Evolutionary conservation across 129 eudicot genomes (phyloP).

Genomic region (Flaveria bidentis): DNA sequence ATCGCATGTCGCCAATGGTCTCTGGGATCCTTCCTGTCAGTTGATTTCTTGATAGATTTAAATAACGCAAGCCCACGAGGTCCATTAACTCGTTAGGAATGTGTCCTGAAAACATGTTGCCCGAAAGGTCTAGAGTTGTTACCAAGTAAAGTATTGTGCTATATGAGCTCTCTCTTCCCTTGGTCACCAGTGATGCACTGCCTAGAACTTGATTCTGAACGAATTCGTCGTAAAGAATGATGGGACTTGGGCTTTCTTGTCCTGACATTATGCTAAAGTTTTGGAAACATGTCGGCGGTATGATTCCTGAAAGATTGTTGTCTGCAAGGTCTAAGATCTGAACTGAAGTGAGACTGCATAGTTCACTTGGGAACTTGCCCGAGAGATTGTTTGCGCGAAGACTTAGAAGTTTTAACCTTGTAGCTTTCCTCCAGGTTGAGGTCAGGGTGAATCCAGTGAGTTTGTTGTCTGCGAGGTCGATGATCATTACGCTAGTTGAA

Average conservation of each 20-base stretch:
- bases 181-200: slow-evolving; percentile 20
- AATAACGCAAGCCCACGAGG: slow-evolving; percentile 15
- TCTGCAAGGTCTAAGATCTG: slow-evolving; percentile 33
- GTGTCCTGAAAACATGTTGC: slow-evolving; percentile 17
- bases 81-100: slow-evolving; percentile 20
- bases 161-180: slow-evolving; percentile 29
- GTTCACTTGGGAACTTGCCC: slow-evolving; percentile 26
- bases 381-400: slow-evolving; percentile 25
- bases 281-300: slow-evolving; percentile 27
- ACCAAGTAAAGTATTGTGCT: slow-evolving; percentile 14
- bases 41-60: slow-evolving; percentile 38
- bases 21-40: slow-evolving; percentile 26
- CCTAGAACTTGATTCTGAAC: neutral
- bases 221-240: slow-evolving; percentile 8
- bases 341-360: slow-evolving; percentile 34
- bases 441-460: slow-evolving; percentile 26
- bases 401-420: slow-evolving; percentile 17
- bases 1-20: slow-evolving; percentile 36
- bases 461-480: slow-evolving; percentile 37
- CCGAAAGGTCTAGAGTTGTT: slow-evolving; percentile 28
- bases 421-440: neutral
- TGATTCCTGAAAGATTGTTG: slow-evolving; percentile 32
- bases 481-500: slow-evolving; percentile 22
- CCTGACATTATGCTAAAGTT: slow-evolving; percentile 23
- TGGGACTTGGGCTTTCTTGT: slow-evolving; percentile 15